These are phyloP conservation scores for Guadua angustifolia DNA, from an alignment of 176 grass and related monocot species.

Conservation along the genomic window DNA sequence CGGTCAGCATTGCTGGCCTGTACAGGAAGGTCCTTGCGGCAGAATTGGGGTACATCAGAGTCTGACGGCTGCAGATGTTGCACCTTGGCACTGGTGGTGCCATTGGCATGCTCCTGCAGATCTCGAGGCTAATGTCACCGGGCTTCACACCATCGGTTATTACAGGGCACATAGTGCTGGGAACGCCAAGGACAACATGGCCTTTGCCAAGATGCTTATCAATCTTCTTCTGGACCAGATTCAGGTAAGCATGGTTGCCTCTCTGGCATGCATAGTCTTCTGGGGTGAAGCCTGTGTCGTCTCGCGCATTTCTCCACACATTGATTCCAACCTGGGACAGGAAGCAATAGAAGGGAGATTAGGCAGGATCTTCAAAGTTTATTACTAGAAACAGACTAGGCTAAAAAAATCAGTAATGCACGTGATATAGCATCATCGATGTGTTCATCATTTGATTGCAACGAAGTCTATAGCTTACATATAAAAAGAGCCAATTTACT, in stretches of 20 bases:
- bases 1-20: constrained; percentile 81
- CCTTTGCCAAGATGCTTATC: constrained; percentile 66
- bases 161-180: constrained; percentile 46
- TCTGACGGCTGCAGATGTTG: constrained; percentile 65
- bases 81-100: constrained; percentile 50
- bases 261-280: constrained; percentile 76
- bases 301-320: constrained; percentile 68
- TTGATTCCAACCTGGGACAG: constrained; percentile 73
- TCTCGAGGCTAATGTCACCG: constrained; percentile 56
- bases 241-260: constrained; percentile 62
- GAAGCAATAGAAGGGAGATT: constrained; percentile 13
- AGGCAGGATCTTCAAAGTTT: constrained; percentile 29
- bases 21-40: constrained; percentile 69
- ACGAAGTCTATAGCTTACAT: not conserved
- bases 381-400: constrained; percentile 21
- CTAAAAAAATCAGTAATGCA: constrained; percentile 5
- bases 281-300: constrained; percentile 67
- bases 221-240: constrained; percentile 86
- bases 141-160: constrained; percentile 48
- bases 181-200: constrained; percentile 67
- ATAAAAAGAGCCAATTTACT: constrained; percentile 32
- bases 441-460: constrained; percentile 9
- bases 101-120: constrained; percentile 44
- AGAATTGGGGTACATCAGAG: constrained; percentile 40
- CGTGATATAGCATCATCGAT: not conserved